Evolutionary conservation across 306 rosid species (phyloP).

Genomic region (Astragalus membranaceus): DNA sequence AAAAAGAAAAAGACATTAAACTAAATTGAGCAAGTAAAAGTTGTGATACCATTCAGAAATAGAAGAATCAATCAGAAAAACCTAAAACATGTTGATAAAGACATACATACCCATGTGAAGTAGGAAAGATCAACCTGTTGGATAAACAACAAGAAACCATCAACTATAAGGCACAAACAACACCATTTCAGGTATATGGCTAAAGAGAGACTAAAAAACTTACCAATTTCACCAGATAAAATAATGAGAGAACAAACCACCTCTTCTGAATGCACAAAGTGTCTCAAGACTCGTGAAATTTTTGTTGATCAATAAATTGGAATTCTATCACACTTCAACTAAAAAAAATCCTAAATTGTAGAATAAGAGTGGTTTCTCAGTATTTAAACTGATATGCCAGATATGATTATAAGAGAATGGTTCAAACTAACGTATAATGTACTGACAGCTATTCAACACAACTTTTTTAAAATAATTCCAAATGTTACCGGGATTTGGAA

Average conservation of each 20-base stretch:
- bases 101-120: neutral
- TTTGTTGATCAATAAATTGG: no score
- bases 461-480: no score
- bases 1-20: neutral
- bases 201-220: neutral
- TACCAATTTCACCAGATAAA: neutral
- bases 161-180: neutral
- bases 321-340: no score
- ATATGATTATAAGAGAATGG: neutral
- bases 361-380: neutral
- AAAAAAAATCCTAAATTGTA: no score
- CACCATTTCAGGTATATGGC: neutral
- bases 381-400: neutral
- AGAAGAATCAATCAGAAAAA: neutral
- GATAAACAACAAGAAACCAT: neutral
- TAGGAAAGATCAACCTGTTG: neutral
- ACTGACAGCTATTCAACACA: no score
- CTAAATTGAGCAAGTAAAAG: neutral
- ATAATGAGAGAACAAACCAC: neutral
- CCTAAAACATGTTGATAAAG: neutral
- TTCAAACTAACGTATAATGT: no score
- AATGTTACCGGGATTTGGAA: no score
- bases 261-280: no score
- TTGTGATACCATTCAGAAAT: neutral
- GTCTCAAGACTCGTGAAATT: neutral